Conservation (phyloP, 208 protist species). For the Acanthamoeba lenticulata region DNA sequence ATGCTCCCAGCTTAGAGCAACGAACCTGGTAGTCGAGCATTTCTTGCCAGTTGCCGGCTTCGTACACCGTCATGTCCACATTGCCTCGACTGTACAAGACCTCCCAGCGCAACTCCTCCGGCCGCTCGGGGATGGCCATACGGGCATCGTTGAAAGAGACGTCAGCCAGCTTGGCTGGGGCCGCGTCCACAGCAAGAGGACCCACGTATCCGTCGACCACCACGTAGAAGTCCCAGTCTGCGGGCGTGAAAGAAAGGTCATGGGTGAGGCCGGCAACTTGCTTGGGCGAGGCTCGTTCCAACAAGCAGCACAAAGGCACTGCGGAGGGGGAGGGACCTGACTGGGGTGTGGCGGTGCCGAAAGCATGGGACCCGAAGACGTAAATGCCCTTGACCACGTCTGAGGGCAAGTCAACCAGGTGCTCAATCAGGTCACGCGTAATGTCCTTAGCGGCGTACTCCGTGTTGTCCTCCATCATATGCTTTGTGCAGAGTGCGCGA, state of each 20-base stretch:
- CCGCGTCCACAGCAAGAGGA: background rate
- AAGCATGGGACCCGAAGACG: background rate
- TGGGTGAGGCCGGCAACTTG: background rate
- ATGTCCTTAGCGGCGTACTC: background rate
- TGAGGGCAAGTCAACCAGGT: background rate
- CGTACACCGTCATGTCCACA: conserved; percentile 17
- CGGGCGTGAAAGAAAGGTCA: background rate
- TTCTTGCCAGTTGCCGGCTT: conserved; percentile 9
- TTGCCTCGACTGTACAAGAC: background rate
- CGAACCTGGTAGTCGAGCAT: conserved; percentile 29
- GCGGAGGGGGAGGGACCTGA: background rate
- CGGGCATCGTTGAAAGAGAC: too few relatives aligned
- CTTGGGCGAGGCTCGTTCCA: too few relatives aligned
- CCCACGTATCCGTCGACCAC: background rate
- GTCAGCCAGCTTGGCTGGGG: too few relatives aligned
- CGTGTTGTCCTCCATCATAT: background rate
- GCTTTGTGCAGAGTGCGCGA: background rate
- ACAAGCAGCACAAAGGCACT: too few relatives aligned
- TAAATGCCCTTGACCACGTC: background rate
- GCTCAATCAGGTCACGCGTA: background rate
- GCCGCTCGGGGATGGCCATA: background rate
- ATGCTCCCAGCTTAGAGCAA: too few relatives aligned
- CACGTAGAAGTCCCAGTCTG: conserved; percentile 20
- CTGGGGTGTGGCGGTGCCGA: conserved; percentile 5
- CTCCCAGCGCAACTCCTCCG: conserved; percentile 14